Base-by-base conservation (phyloP, 352 stramenopile species). In the Phytophthora meadii region DNA sequence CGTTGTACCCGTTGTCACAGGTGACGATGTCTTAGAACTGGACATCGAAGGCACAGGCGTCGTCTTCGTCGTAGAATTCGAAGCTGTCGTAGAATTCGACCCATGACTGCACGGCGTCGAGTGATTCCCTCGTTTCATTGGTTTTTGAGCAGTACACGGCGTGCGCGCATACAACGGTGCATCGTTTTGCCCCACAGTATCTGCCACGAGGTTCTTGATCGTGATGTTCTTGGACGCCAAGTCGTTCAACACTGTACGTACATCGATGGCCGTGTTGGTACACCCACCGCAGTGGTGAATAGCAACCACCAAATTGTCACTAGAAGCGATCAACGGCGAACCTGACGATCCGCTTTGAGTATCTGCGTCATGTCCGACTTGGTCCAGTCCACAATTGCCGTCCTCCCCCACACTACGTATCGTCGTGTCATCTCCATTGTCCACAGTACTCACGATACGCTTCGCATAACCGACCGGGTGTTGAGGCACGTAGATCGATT, bases 401-500 rank as follows among this genome's bases (percentile, higher is more conserved):
- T 70, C 59, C 19, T 65, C 36, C 8, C 65, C 55, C 11, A 87
- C 48, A 27, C 56, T 72, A 24, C 54, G 57, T 22, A 89, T 72
- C 15, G 60, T 74, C 25, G 73, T 69, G 30, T 61, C 54, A 14
- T 42, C 55, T 22, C 57, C 67, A 46, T 37, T 40, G 15, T 85
- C 77, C 6, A 78, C 56, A 14, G 61, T 67, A 15, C 74, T 87
- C 17, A 68, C 67, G 17, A 89, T 79, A 14, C 81, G 80, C 61
- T 87, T 91, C 3, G 76, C 79, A 34, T 63, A 82, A 0, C 79
- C 83, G 10, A 51, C 47, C 5, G 81, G 77, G 46, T 90, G 72
- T 42, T 87, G 75, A n/a, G 81, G 70, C 42, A 92, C 71, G 72
- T 88, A 89, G 37, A 90, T 87, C n/a, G 50, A 45, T 41, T 90